Evolutionary conservation across 345 rosid genomes (phyloP).

Genomic region (Gossypium herbaceum): DNA sequence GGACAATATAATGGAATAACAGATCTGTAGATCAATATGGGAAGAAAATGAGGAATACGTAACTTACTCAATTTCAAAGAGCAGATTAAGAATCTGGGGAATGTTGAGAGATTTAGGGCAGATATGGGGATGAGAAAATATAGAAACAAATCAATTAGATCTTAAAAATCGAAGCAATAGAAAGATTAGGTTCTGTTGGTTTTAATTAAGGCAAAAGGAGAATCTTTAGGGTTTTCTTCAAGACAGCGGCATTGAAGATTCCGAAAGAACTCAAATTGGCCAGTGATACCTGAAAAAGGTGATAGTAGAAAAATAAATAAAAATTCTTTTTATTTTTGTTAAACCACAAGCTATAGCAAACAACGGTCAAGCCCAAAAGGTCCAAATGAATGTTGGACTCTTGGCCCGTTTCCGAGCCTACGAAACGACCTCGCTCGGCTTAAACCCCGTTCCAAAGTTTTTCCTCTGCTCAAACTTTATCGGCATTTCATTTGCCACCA

Average conservation of each 20-base stretch:
- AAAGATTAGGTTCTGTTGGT: neutral
- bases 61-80: constrained; percentile 10
- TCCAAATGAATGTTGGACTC: neutral
- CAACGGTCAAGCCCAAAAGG: neutral
- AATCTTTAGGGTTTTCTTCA: constrained; percentile 19
- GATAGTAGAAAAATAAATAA: neutral
- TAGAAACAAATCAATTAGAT: neutral
- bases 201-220: neutral
- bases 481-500: neutral
- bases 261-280: constrained; percentile 6
- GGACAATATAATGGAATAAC: neutral
- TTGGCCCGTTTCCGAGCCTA: neutral
- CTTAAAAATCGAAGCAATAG: neutral
- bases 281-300: neutral
- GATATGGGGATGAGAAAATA: neutral
- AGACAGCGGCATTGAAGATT: constrained; percentile 17
- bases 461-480: too few relatives aligned
- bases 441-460: neutral
- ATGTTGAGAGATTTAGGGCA: neutral
- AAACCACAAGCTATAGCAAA: too few relatives aligned
- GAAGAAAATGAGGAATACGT: neutral
- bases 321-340: neutral
- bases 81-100: neutral
- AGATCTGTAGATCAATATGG: neutral
- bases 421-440: neutral